These are phyloP conservation scores for Remersonia thermophila DNA, from an alignment of 2,329 filamentous ascomycete species.

Conservation along the genomic window DNA sequence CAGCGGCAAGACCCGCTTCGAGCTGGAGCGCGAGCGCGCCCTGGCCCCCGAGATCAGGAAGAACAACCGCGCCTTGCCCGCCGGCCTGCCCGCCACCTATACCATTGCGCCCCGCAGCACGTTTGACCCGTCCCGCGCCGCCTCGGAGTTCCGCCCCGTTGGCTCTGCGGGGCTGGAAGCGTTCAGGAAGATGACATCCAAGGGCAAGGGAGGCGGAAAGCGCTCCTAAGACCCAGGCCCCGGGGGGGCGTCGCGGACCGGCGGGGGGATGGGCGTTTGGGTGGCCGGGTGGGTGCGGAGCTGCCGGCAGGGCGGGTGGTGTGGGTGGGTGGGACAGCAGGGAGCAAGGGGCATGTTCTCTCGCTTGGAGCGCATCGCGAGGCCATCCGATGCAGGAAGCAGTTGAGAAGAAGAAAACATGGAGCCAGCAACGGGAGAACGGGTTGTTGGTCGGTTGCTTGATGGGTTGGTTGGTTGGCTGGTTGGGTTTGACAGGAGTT, in stretches of 20 bases:
- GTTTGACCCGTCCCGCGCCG: conserved; percentile 38
- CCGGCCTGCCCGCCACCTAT: conserved; percentile 43
- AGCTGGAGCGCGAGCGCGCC: conserved; percentile 44
- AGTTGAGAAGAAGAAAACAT: no score
- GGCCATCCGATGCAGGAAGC: no score
- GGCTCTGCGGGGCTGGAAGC: conserved; percentile 52
- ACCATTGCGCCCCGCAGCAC: conserved; percentile 50
- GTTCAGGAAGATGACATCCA: conserved; percentile 54
- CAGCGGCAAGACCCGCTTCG: conserved; percentile 26
- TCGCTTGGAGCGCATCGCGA: no score
- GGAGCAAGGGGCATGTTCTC: no score
- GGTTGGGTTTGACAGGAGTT: no score
- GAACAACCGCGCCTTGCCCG: conserved; percentile 44
- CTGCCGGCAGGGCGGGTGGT: no score
- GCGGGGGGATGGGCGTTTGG: not conserved
- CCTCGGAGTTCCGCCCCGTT: conserved; percentile 44
- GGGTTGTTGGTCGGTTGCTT: no score
- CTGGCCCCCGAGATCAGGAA: conserved; percentile 41
- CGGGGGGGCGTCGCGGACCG: conserved; percentile 8
- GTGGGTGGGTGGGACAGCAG: no score
- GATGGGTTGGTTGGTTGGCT: no score
- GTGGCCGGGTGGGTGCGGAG: not conserved
- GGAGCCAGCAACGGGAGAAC: no score
- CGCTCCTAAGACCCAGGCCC: conserved; percentile 19
- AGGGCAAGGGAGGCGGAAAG: conserved; percentile 35